A percentile compares a stretch with the other conserved stretches of the same genome.
phyloP scores from a whole-genome alignment of 306 rosid genomes.

The Casuarina cunninghamiana region DNA sequence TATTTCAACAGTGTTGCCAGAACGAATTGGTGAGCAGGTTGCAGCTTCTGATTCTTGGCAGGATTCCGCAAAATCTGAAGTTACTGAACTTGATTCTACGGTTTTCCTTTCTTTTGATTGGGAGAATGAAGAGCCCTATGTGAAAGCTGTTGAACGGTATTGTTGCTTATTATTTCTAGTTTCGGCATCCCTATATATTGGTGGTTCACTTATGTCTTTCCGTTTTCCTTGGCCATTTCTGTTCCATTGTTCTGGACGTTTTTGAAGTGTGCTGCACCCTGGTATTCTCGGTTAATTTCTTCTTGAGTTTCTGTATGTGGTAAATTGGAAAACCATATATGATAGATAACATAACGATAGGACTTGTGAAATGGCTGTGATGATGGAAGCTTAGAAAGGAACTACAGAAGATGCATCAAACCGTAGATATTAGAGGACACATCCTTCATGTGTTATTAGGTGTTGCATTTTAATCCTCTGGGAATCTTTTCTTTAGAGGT shows the following conservation, averaged over 20 bases:
- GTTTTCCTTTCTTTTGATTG: conserved; percentile 92
- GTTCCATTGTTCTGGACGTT: neutral
- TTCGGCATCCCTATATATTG: neutral
- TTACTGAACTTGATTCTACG: conserved; percentile 68
- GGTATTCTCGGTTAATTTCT: neutral
- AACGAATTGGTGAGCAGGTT: conserved; percentile 50
- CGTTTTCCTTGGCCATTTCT: conserved; percentile 16
- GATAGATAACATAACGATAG: neutral
- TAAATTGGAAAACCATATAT: neutral
- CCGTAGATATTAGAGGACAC: neutral
- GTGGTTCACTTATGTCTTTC: conserved; percentile 10
- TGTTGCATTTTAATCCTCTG: neutral
- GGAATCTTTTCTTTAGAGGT: neutral
- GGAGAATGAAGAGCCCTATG: conserved; percentile 94
- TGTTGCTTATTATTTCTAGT: conserved; percentile 25
- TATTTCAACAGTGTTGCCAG: conserved; percentile 52
- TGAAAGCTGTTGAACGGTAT: conserved; percentile 89
- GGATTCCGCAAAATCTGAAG: conserved; percentile 65
- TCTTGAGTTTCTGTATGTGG: neutral
- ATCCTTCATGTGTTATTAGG: neutral
- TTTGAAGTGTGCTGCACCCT: neutral
- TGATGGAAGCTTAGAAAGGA: neutral
- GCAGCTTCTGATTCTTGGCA: conserved; percentile 57
- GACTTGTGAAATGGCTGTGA: neutral
- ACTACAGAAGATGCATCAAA: neutral